Evolutionary conservation across 306 rosid genomes (phyloP), one percentile per base, ranked within the genome.

Genomic region (Chamaecrista fasciculata): DNA sequence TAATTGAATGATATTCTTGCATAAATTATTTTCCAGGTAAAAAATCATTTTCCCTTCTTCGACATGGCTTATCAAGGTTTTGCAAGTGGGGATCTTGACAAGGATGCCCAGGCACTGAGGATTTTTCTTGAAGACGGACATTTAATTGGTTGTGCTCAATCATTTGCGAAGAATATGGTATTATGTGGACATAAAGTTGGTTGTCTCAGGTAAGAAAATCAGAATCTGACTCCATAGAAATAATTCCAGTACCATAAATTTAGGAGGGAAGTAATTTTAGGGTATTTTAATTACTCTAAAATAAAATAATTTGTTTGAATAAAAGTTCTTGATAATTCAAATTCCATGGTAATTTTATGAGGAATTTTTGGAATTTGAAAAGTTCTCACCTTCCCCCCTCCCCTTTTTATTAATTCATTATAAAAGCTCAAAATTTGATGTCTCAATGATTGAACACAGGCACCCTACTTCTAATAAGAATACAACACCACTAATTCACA

Each of bases 51-150:
- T 31, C 80, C 97, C 68, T 91, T 91, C 81, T 91, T 91, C 75
- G 97, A 91, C 85, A 91, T 86, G 96, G 96, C 96, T 28, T 91
- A 86, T 76, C 97, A 91, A 88, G 97, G 97, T 63, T 85, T 91
- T 74, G 86, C 93, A 11, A 91, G 89, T 40, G 97, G 97, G 47
- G 88, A 91, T 81, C 93, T 91, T 19, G 89, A 88, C 74, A 88
- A 74, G 67, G 93, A 91, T 74, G 97, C 91, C 8, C 57, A 67
- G 53, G 84, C 96, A 25, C 88, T 86, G 77, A 76, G 86, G 79
- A 86, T 91, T 66, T 88, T 88, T 73, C 86, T 83, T 2, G 89
- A 88, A 79, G 96, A 91, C 75, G 93, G 88, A 46, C 97, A 91
- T 76, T 80, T 67, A 36, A 73, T 91, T 44, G 96, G 93, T 37